Percentiles rank a stretch among this genome's conserved stretches.
Evolutionary conservation across 1,139 yeast genomes (phyloP).

Genomic region (Suhomyces ambrosiae): DNA sequence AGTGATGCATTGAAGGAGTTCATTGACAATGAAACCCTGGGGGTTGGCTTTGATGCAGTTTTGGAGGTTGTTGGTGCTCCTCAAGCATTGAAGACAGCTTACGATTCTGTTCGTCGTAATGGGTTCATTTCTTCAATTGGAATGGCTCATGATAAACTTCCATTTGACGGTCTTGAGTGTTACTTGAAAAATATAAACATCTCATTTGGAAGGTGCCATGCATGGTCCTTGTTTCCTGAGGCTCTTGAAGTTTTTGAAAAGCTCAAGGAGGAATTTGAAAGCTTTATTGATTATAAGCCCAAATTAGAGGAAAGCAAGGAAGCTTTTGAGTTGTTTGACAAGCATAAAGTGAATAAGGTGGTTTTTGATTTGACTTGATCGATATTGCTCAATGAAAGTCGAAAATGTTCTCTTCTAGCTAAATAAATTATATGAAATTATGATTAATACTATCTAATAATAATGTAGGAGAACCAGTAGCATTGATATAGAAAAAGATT

Average conservation of each 20-base stretch:
- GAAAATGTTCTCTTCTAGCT: no score
- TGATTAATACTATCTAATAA: no score
- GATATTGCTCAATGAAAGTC: no score
- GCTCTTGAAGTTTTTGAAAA: conserved; percentile 51
- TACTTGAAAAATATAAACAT: conserved; percentile 58
- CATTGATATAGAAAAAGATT: no score
- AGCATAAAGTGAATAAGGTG: conserved; percentile 57
- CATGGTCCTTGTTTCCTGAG: conserved; percentile 57
- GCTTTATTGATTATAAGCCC: conserved; percentile 50
- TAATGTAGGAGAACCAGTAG: no score
- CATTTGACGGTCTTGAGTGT: conserved; percentile 60
- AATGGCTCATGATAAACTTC: conserved; percentile 61
- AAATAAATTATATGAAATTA: no score
- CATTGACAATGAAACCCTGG: conserved; percentile 33
- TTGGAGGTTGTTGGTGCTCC: conserved; percentile 60
- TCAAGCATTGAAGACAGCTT: conserved; percentile 53
- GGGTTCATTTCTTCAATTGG: conserved; percentile 65
- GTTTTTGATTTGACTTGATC: conserved; percentile 38
- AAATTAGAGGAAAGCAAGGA: conserved; percentile 46
- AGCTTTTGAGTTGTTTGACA: conserved; percentile 55
- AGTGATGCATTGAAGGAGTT: conserved; percentile 26
- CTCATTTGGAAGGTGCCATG: conserved; percentile 69
- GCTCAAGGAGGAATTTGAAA: conserved; percentile 46
- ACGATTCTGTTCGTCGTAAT: conserved; percentile 56
- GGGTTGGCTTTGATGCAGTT: conserved; percentile 56